Evolutionary conservation across 768 basidiomycete species (phyloP).

Genomic region (Tricholoma sp.): DNA sequence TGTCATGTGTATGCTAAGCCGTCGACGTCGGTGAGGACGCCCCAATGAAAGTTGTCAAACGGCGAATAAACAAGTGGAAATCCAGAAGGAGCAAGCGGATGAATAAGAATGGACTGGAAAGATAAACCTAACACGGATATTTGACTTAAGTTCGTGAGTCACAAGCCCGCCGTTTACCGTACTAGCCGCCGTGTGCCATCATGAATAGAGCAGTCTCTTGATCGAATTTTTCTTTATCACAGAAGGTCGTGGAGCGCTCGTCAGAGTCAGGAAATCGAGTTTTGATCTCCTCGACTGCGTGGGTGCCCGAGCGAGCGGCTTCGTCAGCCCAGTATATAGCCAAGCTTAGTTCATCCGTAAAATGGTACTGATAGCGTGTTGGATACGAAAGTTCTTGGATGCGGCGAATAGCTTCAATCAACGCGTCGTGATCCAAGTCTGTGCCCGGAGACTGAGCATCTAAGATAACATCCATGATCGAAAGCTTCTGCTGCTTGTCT

Average conservation of each 20-base stretch:
- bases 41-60: neutral
- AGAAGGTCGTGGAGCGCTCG: constrained; percentile 39
- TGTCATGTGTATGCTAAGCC: neutral
- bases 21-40: neutral
- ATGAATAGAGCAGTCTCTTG: neutral
- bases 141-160: neutral
- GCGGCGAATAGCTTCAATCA: constrained; percentile 22
- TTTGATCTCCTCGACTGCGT: constrained; percentile 1
- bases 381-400: neutral
- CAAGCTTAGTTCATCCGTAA: constrained; percentile 25
- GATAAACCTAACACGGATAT: neutral
- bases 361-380: constrained; percentile 16
- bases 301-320: constrained; percentile 19
- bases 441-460: constrained; percentile 29
- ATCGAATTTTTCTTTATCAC: constrained; percentile 10
- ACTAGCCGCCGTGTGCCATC: neutral
- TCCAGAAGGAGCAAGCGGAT: constrained; percentile 1
- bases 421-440: constrained; percentile 23
- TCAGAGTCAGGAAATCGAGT: constrained; percentile 34
- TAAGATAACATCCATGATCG: constrained; percentile 45
- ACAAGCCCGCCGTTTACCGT: neutral
- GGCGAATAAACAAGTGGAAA: neutral
- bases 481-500: constrained; percentile 26
- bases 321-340: constrained; percentile 34
- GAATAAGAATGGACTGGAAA: neutral